Conservation (phyloP, 2,329 filamentous ascomycete species). For the Teratosphaeria viscida region DNA sequence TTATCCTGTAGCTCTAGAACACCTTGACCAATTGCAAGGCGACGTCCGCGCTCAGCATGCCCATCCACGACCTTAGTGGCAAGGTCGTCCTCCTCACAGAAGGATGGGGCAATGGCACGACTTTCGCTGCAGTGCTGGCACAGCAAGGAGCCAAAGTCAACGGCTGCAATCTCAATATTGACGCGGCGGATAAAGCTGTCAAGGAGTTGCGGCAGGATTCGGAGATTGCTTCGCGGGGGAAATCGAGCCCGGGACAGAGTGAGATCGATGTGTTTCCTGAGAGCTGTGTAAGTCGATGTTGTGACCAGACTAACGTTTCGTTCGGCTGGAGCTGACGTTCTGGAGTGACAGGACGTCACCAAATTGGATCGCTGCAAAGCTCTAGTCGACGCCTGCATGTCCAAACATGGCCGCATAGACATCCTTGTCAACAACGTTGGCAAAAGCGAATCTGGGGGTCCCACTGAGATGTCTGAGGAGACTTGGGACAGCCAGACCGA, state of each 20-base stretch:
- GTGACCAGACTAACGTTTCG: background rate
- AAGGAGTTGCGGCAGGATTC: slow-evolving; percentile 14
- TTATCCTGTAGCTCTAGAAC: background rate
- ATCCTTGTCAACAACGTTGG: slow-evolving; percentile 54
- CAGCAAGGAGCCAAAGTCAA: slow-evolving; percentile 40
- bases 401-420: slow-evolving; percentile 46
- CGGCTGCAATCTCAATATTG: slow-evolving; percentile 39
- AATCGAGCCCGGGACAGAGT: slow-evolving; percentile 5
- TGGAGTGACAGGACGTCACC: slow-evolving; percentile 37
- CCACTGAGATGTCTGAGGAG: slow-evolving; percentile 39
- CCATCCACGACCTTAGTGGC: slow-evolving; percentile 16
- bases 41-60: background rate
- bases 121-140: slow-evolving; percentile 37
- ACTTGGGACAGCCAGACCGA: slow-evolving; percentile 45
- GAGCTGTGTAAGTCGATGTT: slow-evolving; percentile 10
- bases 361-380: slow-evolving; percentile 41
- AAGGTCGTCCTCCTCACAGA: slow-evolving; percentile 39
- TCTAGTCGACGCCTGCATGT: slow-evolving; percentile 43
- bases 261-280: slow-evolving; percentile 14
- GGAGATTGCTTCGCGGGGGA: slow-evolving; percentile 11
- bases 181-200: slow-evolving; percentile 15
- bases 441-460: slow-evolving; percentile 42
- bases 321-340: background rate
- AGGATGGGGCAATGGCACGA: slow-evolving; percentile 34
- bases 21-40: background rate